Percentiles rank a stretch among this genome's conserved stretches.
phyloP scores from a whole-genome alignment of 2,329 filamentous ascomycete genomes.

The Paraphaeosphaeria sporulosa region DNA sequence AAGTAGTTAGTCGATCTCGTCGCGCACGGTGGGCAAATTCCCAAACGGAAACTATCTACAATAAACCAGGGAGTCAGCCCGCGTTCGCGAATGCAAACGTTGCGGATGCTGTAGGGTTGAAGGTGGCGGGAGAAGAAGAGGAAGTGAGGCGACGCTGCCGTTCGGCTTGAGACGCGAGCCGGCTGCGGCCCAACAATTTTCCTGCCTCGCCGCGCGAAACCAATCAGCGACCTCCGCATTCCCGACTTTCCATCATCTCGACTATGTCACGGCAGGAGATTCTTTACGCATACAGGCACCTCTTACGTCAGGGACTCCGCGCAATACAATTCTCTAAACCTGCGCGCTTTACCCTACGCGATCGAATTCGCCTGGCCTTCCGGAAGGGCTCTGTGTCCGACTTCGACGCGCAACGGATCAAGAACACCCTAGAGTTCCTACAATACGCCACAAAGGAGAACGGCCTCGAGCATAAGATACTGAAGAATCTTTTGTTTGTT shows the following conservation, averaged over 20 bases:
- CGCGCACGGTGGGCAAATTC: constrained; percentile 20
- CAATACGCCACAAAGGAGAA: constrained; percentile 67
- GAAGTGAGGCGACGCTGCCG: constrained; percentile 9
- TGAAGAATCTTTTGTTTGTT: constrained; percentile 70
- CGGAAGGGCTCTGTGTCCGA: constrained; percentile 41
- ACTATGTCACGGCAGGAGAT: constrained; percentile 55
- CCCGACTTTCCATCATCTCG: not conserved
- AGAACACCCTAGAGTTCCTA: constrained; percentile 75
- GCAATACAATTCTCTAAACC: constrained; percentile 77
- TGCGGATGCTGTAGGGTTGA: constrained; percentile 18
- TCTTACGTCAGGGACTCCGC: constrained; percentile 72
- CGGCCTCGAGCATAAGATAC: constrained; percentile 74
- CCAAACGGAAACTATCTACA: constrained; percentile 20
- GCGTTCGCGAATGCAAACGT: constrained; percentile 12
- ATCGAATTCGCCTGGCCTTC: constrained; percentile 55
- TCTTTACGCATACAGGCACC: constrained; percentile 71
- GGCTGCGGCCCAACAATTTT: not conserved
- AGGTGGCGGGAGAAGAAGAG: constrained; percentile 21
- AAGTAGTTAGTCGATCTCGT: constrained; percentile 26
- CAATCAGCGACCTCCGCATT: constrained; percentile 1
- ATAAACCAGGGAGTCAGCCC: constrained; percentile 24
- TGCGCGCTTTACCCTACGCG: constrained; percentile 67
- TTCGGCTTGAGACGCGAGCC: not conserved
- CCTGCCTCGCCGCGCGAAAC: not conserved
- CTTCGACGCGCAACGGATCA: constrained; percentile 57